These are phyloP conservation scores for Schizonepeta tenuifolia DNA, from an alignment of 257 asterid genomes.

Conservation along the genomic window DNA sequence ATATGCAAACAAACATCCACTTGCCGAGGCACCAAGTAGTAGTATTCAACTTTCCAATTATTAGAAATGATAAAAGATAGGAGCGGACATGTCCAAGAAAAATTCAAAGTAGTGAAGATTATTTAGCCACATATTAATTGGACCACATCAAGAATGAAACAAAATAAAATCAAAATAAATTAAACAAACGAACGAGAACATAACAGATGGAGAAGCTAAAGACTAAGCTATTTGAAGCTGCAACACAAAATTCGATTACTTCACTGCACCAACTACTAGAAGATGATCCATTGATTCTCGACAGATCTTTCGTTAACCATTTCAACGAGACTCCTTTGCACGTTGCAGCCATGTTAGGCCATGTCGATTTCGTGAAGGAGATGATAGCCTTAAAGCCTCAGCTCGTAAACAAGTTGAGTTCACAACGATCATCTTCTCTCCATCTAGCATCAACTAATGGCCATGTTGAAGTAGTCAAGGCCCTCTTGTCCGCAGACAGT, in stretches of 20 bases:
- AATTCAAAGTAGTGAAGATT: too few species aligned
- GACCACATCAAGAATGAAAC: too few species aligned
- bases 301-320: constrained; percentile 30
- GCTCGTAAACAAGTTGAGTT: constrained; percentile 37
- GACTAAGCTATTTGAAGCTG: constrained; percentile 38
- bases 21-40: too few species aligned
- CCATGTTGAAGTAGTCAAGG: constrained; percentile 27
- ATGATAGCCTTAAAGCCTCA: constrained; percentile 18
- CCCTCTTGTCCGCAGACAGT: constrained; percentile 17
- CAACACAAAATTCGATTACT: constrained; percentile 24
- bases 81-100: too few species aligned
- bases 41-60: too few species aligned
- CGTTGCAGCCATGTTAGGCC: constrained; percentile 43
- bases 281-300: constrained; percentile 39
- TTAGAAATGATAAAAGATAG: too few species aligned
- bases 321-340: constrained; percentile 41
- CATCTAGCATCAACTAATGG: constrained; percentile 47
- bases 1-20: too few species aligned
- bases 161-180: too few species aligned
- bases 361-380: constrained; percentile 32
- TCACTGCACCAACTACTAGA: constrained; percentile 31
- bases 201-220: constrained; percentile 29
- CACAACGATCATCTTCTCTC: constrained; percentile 35
- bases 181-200: too few species aligned
- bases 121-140: too few species aligned